A percentile compares a stretch with the other conserved stretches of the same genome.
These are phyloP conservation scores for Cucurbita maxima DNA, from an alignment of 306 rosid genomes.

Conservation along the genomic window DNA sequence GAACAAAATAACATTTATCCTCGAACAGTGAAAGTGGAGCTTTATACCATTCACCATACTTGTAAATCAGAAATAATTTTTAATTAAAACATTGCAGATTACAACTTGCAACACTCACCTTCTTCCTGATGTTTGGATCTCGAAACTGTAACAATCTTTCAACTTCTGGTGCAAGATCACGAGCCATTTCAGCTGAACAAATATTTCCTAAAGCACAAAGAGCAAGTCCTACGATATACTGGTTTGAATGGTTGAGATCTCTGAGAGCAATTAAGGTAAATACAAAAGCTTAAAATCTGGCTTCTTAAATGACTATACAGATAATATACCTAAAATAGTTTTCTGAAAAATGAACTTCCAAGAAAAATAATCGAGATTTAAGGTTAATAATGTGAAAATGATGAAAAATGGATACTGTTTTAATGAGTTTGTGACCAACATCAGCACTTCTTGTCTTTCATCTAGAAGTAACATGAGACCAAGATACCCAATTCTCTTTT, in stretches of 20 bases:
- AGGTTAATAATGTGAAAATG: background rate
- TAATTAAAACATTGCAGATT: background rate
- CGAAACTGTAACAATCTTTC: conserved; percentile 87
- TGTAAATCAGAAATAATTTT: background rate
- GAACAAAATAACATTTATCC: background rate
- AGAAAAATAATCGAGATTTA: background rate
- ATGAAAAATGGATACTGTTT: conserved; percentile 83
- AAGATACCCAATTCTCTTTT: conserved; percentile 97
- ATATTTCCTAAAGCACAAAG: conserved; percentile 98
- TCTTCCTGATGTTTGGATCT: conserved; percentile 90
- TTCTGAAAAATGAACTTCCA: background rate
- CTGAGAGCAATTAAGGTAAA: conserved; percentile 60
- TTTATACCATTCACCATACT: background rate
- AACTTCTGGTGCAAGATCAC: conserved; percentile 97
- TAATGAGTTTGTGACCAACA: conserved; percentile 94
- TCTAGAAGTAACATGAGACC: conserved; percentile 99
- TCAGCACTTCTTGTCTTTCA: conserved; percentile 99
- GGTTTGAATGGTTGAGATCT: conserved; percentile 93
- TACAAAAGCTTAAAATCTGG: conserved; percentile 5
- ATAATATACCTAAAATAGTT: background rate
- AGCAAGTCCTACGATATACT: conserved; percentile 98
- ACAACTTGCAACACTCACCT: conserved; percentile 27
- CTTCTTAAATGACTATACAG: conserved; percentile 10
- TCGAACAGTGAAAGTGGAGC: background rate
- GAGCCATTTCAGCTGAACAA: conserved; percentile 99